Evolutionary conservation across 108 stramenopile genomes (phyloP).

Genomic region (Cyclotella baltica): DNA sequence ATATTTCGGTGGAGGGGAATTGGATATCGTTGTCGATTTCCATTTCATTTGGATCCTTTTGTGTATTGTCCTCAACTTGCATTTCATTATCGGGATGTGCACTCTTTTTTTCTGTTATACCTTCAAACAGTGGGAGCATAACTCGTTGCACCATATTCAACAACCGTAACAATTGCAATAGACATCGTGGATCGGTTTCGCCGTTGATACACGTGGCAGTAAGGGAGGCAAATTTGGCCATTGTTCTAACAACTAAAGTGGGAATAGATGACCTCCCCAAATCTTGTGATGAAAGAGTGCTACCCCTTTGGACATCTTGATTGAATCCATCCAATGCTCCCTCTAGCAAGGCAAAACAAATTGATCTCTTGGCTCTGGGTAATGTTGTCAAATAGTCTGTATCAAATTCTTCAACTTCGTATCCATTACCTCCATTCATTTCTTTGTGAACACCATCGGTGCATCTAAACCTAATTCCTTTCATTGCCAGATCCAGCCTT

Average conservation of each 20-base stretch:
- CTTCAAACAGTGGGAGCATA: constrained; percentile 42
- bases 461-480: constrained; percentile 67
- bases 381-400: constrained; percentile 65
- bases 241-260: constrained; percentile 25
- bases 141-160: constrained; percentile 64
- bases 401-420: constrained; percentile 30
- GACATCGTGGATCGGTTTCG: constrained; percentile 90
- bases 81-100: constrained; percentile 11
- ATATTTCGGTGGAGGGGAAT: constrained; percentile 74
- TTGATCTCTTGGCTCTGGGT: constrained; percentile 71
- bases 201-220: constrained; percentile 79
- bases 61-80: too few species aligned
- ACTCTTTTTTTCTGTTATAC: background rate
- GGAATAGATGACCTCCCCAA: constrained; percentile 6
- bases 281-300: constrained; percentile 8
- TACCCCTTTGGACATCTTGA: constrained; percentile 25
- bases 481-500: constrained; percentile 55
- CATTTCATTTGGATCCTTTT: too few species aligned
- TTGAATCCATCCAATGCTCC: constrained; percentile 52
- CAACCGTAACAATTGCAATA: constrained; percentile 75
- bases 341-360: constrained; percentile 74
- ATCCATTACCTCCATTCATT: constrained; percentile 45
- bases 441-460: constrained; percentile 20
- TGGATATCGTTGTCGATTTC: background rate
- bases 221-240: constrained; percentile 63